These are phyloP conservation scores for sunflower (Helianthus annuus) DNA, from an alignment of 129 eudicot genomes.

Conservation along the genomic window HanXRQr2.0-SUNRISE NC_035444.2:115640509-115641008, in stretches of 20 bases:
- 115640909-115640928: conserved; percentile 3
- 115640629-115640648: background rate
- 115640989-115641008: too few species aligned
- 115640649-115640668: background rate
- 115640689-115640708: conserved; percentile 86
- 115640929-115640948: background rate
- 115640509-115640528: background rate
- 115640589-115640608: background rate
- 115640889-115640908: background rate
- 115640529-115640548: background rate
- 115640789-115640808: too few species aligned
- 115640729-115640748: conserved; percentile 96
- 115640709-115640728: conserved; percentile 90
- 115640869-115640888: background rate
- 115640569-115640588: background rate
- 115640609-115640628: background rate
- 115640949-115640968: background rate
- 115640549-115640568: background rate
- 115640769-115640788: too few species aligned
- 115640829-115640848: background rate
- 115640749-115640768: conserved; percentile 62
- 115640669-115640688: conserved; percentile 68
- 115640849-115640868: conserved; percentile 8
- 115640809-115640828: background rate
- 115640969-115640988: too few species aligned